phyloP scores from a whole-genome alignment of 306 rosid genomes.

The Comarum palustre region DNA sequence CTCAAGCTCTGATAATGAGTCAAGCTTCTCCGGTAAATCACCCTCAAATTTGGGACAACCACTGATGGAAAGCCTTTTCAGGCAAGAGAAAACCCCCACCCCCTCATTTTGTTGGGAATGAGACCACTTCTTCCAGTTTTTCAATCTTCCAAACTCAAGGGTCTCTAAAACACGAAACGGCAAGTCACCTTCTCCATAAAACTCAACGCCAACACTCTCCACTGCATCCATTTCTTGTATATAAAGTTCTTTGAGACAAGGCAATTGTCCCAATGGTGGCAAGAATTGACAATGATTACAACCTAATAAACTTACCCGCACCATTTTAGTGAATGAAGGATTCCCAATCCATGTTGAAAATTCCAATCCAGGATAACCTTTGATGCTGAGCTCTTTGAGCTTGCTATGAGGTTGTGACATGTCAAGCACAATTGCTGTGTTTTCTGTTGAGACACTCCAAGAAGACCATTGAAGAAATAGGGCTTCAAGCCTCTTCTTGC shows the following conservation, averaged over 20 bases:
- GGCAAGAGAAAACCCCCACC: neutral
- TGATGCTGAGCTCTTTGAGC: neutral
- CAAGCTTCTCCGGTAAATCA: constrained; percentile 3
- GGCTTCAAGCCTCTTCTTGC: too few species aligned
- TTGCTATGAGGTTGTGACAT: neutral
- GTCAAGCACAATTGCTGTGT: neutral
- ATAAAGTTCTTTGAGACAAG: neutral
- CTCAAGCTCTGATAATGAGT: neutral
- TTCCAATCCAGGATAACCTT: neutral
- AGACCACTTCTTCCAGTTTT: neutral
- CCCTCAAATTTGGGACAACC: neutral
- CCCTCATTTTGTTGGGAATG: neutral
- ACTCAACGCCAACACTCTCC: neutral
- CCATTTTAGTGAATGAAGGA: constrained; percentile 2
- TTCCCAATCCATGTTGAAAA: constrained; percentile 12
- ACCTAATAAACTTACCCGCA: neutral
- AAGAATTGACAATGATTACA: constrained; percentile 5
- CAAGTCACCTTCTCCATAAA: neutral
- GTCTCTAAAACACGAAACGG: neutral
- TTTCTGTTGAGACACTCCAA: neutral
- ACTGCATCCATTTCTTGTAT: constrained; percentile 1
- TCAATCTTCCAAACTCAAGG: neutral
- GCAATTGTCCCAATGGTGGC: constrained; percentile 4
- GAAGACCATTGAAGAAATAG: neutral
- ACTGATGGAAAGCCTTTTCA: neutral